Conservation (phyloP, 2,329 filamentous ascomycete species). For the Xylariaceae sp. region DNA sequence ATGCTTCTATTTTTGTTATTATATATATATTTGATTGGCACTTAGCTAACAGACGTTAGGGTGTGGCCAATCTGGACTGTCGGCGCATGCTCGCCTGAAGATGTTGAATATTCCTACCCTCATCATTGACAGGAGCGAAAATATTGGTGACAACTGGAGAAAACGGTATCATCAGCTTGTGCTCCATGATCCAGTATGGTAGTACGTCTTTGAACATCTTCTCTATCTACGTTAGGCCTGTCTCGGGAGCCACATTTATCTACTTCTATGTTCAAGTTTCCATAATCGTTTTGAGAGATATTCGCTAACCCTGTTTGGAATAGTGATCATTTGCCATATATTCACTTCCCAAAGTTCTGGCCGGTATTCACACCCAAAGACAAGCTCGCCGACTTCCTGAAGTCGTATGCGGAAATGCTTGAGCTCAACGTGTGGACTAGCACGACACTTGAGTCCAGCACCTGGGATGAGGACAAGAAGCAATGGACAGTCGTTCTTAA, state of each 20-base stretch:
- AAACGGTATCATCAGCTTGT: constrained; percentile 59
- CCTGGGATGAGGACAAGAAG: constrained; percentile 51
- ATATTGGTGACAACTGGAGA: constrained; percentile 63
- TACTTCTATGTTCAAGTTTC: neutral
- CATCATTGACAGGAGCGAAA: constrained; percentile 53
- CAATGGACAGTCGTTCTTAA: constrained; percentile 54
- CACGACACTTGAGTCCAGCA: constrained; percentile 48
- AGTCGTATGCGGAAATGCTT: constrained; percentile 61
- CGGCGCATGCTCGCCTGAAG: constrained; percentile 55
- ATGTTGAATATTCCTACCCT: constrained; percentile 56
- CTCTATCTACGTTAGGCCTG: neutral
- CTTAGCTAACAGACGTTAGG: constrained; percentile 40
- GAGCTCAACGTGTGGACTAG: constrained; percentile 67
- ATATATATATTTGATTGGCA: too few relatives aligned
- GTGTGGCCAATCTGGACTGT: constrained; percentile 58
- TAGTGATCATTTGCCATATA: constrained; percentile 58
- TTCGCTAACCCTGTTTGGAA: neutral
- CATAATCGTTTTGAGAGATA: neutral
- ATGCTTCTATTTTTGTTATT: neutral
- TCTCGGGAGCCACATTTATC: too few relatives aligned
- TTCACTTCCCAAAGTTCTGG: constrained; percentile 64
- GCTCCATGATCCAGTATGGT: constrained; percentile 66
- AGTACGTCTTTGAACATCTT: constrained; percentile 10
- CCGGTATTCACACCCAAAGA: constrained; percentile 70
- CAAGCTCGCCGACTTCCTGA: constrained; percentile 67